These are phyloP conservation scores for Cajanus cajan DNA, from an alignment of 306 rosid species.

Conservation along the genomic window DNA sequence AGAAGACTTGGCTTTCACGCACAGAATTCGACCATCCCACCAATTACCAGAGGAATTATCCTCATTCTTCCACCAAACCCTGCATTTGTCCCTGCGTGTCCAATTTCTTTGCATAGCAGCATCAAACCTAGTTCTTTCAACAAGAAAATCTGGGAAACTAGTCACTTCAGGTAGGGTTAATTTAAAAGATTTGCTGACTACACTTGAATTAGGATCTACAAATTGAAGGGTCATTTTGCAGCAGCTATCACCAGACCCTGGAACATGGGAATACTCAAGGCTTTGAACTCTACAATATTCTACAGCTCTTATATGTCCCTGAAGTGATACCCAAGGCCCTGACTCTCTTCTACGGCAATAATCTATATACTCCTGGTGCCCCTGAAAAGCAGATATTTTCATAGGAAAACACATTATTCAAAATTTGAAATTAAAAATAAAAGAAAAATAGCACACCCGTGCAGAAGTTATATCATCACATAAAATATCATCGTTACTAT, in stretches of 20 bases:
- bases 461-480: conserved; percentile 3
- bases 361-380: conserved; percentile 87
- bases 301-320: conserved; percentile 64
- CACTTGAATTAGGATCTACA: conserved; percentile 70
- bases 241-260: conserved; percentile 99
- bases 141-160: conserved; percentile 93
- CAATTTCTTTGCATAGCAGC: conserved; percentile 82
- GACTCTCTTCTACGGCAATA: conserved; percentile 56
- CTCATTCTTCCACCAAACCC: conserved; percentile 97
- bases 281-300: conserved; percentile 74
- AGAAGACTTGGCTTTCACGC: conserved; percentile 58
- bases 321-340: conserved; percentile 71
- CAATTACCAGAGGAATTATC: conserved; percentile 78
- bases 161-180: conserved; percentile 88
- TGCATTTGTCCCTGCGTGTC: conserved; percentile 90
- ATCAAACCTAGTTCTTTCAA: conserved; percentile 77
- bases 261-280: conserved; percentile 71
- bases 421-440: neutral
- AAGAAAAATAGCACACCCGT: neutral
- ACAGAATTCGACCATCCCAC: conserved; percentile 87
- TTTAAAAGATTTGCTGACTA: conserved; percentile 58
- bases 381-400: conserved; percentile 56
- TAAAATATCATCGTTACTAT: neutral
- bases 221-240: conserved; percentile 86
- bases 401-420: conserved; percentile 11